These are phyloP conservation scores for Paraglomus brasilianum DNA, from an alignment of 192 early-diverging fungal species.

Conservation along the genomic window DNA sequence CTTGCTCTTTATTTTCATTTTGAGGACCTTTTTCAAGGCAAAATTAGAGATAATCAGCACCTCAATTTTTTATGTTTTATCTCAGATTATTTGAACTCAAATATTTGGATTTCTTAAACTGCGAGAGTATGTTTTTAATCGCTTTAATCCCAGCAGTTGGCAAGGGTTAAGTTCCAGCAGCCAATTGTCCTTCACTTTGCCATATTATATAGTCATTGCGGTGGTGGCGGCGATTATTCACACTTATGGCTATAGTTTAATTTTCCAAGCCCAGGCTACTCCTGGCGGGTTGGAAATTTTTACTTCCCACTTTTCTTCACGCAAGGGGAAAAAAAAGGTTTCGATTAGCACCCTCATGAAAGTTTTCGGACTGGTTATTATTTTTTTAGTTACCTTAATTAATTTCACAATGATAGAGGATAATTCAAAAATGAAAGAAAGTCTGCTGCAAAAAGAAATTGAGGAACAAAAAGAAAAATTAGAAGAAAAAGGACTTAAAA, in stretches of 20 bases:
- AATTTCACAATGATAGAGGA: constrained; percentile 2
- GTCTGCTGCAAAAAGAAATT: constrained; percentile 5
- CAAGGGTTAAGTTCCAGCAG: neutral
- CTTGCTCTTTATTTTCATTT: constrained; percentile 10
- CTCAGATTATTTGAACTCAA: constrained; percentile 22
- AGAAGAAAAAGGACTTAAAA: neutral
- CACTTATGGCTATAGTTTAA: constrained; percentile 26
- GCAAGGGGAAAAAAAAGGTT: constrained; percentile 1
- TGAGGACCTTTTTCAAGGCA: constrained; percentile 10
- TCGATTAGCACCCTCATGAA: constrained; percentile 17
- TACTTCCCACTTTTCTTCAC: constrained; percentile 18
- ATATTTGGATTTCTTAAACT: neutral
- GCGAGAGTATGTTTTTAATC: constrained; percentile 19
- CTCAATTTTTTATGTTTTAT: constrained; percentile 20
- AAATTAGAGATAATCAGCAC: constrained; percentile 23
- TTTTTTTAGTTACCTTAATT: constrained; percentile 15
- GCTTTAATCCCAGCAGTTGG: constrained; percentile 16
- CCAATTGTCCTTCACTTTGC: constrained; percentile 15
- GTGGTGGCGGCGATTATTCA: constrained; percentile 17
- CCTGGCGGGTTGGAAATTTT: constrained; percentile 14
- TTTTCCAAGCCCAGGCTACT: constrained; percentile 18
- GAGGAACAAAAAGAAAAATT: neutral
- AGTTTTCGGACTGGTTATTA: constrained; percentile 3
- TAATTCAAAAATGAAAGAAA: constrained; percentile 13
- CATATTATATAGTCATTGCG: constrained; percentile 22